phyloP scores from a whole-genome alignment of 2,329 filamentous ascomycete species.

The Microcera coccophila region DNA sequence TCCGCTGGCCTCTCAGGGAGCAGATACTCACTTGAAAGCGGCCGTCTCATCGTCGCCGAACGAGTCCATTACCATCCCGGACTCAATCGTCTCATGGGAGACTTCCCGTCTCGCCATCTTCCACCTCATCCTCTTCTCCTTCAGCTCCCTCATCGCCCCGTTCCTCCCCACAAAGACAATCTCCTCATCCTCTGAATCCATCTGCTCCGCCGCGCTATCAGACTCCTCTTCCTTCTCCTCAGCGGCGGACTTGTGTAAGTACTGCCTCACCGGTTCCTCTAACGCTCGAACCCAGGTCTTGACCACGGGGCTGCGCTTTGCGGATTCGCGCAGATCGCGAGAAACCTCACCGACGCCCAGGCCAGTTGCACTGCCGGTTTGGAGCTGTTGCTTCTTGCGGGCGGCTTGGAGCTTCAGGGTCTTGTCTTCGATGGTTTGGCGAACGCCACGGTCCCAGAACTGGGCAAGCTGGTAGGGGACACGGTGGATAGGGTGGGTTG shows the following conservation, averaged over 20 bases:
- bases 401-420: slow-evolving; percentile 37
- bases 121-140: slow-evolving; percentile 37
- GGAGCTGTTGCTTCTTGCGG: slow-evolving; percentile 46
- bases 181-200: slow-evolving; percentile 67
- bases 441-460: slow-evolving; percentile 66
- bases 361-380: slow-evolving; percentile 38
- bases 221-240: slow-evolving; percentile 16
- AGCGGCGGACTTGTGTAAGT: slow-evolving; percentile 55
- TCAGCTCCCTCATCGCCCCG: slow-evolving; percentile 52
- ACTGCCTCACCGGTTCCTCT: slow-evolving; percentile 77
- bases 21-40: slow-evolving; percentile 68
- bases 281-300: slow-evolving; percentile 76
- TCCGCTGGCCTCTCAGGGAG: too few species aligned
- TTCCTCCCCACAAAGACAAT: slow-evolving; percentile 80
- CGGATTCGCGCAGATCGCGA: slow-evolving; percentile 71
- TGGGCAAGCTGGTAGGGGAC: slow-evolving; percentile 88
- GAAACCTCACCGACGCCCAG: slow-evolving; percentile 60
- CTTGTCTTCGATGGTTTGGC: slow-evolving; percentile 49
- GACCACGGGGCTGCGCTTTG: slow-evolving; percentile 77
- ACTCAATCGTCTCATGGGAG: slow-evolving; percentile 56
- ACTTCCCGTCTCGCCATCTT: slow-evolving; percentile 50
- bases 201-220: slow-evolving; percentile 35
- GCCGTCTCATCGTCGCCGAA: slow-evolving; percentile 70
- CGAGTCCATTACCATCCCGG: slow-evolving; percentile 75
- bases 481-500: slow-evolving; percentile 71